Conservation (phyloP, 805 yeast species). For the Priceomyces haplophilus region DNA sequence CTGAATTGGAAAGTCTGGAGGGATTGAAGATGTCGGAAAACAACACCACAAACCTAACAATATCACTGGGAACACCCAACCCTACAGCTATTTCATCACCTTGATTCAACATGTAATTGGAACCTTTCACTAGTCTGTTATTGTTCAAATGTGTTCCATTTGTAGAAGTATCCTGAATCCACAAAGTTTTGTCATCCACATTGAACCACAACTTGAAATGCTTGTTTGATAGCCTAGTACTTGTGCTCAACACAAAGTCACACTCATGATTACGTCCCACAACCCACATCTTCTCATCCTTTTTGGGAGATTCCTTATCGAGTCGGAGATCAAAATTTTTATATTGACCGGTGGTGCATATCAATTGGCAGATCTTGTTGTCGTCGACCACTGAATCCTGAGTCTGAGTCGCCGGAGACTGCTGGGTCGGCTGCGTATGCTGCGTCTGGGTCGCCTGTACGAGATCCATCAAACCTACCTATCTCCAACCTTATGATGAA, state of each 20-base stretch:
- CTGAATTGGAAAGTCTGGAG: slow-evolving; percentile 18
- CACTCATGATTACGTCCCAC: slow-evolving; percentile 72
- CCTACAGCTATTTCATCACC: slow-evolving; percentile 95
- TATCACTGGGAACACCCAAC: slow-evolving; percentile 74
- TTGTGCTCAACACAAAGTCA: slow-evolving; percentile 59
- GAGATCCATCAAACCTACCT: slow-evolving; percentile 2
- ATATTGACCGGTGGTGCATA: slow-evolving; percentile 59
- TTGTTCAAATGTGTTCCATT: slow-evolving; percentile 91
- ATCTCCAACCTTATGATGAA: neutral
- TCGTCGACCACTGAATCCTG: slow-evolving; percentile 23
- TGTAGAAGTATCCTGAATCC: slow-evolving; percentile 77
- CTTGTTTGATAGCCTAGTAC: slow-evolving; percentile 65
- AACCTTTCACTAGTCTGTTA: slow-evolving; percentile 65
- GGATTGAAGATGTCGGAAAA: slow-evolving; percentile 44
- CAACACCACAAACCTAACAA: slow-evolving; percentile 49
- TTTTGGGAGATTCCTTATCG: slow-evolving; percentile 16
- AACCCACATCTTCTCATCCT: slow-evolving; percentile 50
- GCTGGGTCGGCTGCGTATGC: slow-evolving; percentile 39
- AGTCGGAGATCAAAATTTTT: slow-evolving; percentile 44
- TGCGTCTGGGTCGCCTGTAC: slow-evolving; percentile 29
- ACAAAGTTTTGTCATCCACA: slow-evolving; percentile 48
- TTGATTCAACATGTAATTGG: slow-evolving; percentile 77
- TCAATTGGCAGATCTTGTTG: slow-evolving; percentile 49
- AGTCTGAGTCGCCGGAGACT: slow-evolving; percentile 30
- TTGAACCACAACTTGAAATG: slow-evolving; percentile 75